Conservation (phyloP, 257 asterid species). For the Solanum virginianum region DNA sequence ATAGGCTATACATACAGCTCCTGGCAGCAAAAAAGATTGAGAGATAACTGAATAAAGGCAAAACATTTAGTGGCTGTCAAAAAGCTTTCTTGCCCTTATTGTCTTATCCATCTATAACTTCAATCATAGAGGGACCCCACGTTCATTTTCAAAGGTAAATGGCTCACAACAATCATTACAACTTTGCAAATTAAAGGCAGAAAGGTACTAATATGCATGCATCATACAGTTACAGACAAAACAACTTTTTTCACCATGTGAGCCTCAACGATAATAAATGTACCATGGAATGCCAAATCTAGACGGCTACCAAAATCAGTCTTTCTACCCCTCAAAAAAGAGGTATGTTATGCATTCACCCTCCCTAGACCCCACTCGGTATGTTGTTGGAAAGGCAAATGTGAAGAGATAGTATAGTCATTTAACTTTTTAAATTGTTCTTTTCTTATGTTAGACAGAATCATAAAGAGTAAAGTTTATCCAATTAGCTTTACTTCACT, state of each 20-base stretch:
- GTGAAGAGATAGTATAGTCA: neutral
- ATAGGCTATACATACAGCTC: neutral
- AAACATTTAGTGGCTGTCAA: neutral
- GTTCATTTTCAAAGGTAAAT: neutral
- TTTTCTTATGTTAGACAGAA: neutral
- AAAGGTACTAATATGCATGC: neutral
- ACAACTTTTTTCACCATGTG: neutral
- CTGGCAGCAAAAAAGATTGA: neutral
- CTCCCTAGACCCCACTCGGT: neutral
- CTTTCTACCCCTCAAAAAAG: neutral
- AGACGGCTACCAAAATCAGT: neutral
- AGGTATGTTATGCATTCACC: neutral
- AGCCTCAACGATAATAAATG: neutral
- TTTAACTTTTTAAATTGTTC: neutral
- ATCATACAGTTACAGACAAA: neutral
- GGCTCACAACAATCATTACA: constrained; percentile 4
- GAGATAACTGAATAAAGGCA: neutral
- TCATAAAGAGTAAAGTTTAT: neutral
- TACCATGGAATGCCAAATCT: neutral
- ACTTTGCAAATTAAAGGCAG: neutral
- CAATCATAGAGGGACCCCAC: constrained; percentile 8
- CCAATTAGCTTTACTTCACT: neutral
- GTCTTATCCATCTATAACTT: neutral
- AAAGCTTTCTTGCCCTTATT: neutral
- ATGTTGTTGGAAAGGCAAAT: neutral